A percentile compares a stretch with the other conserved stretches of the same genome.
Conservation (phyloP, 345 rosid genomes). For the Syzygium grande region DNA sequence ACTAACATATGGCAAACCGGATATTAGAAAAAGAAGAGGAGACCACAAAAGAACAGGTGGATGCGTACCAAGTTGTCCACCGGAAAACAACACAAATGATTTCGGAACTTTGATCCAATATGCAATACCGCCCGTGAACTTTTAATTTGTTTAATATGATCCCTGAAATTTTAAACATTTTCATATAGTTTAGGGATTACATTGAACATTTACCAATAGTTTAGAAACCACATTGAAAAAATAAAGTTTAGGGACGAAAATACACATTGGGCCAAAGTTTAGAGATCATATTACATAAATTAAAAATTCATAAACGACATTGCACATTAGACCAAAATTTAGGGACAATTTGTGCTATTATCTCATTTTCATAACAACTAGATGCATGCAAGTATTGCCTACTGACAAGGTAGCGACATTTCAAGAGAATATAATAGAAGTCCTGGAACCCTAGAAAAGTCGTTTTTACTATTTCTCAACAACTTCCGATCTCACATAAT, state of each 20-base stretch:
- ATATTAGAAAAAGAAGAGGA: no score
- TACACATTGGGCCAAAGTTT: rapidly evolving
- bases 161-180: not conserved
- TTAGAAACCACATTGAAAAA: rapidly evolving
- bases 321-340: not conserved
- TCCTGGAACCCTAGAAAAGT: not conserved
- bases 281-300: no score
- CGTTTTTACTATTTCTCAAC: not conserved
- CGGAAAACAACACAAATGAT: not conserved
- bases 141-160: no score
- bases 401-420: not conserved
- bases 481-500: not conserved
- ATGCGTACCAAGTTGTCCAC: no score
- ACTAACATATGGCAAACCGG: no score
- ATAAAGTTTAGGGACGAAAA: no score
- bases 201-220: not conserved
- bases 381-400: not conserved
- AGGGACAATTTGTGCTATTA: not conserved
- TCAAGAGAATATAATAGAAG: no score
- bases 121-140: no score
- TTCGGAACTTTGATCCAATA: not conserved
- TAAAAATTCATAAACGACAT: no score
- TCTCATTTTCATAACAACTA: not conserved
- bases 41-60: no score
- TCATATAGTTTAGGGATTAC: not conserved